Evolutionary conservation across 139 green algal species (phyloP).

Genomic region (Ettlia oleoabundans): DNA sequence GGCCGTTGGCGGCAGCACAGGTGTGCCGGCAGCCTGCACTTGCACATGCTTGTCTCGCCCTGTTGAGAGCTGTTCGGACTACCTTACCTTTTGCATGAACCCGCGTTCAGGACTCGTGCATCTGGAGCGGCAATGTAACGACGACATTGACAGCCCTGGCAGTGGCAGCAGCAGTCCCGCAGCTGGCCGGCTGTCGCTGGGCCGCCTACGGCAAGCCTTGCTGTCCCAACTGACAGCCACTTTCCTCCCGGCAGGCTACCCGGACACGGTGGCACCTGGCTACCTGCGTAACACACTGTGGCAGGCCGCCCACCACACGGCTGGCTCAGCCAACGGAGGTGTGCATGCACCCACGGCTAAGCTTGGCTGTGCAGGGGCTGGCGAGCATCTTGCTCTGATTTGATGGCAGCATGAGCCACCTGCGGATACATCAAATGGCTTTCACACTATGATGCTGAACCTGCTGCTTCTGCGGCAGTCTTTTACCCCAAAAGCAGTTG

Average conservation of each 20-base stretch:
- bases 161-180: background rate
- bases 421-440: background rate
- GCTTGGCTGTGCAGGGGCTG: too few relatives aligned
- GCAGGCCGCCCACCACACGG: conserved; percentile 41
- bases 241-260: conserved; percentile 48
- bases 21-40: background rate
- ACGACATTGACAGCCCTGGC: background rate
- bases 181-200: background rate
- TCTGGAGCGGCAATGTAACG: background rate
- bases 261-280: conserved; percentile 12
- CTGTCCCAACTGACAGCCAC: conserved; percentile 34
- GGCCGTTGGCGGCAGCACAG: background rate
- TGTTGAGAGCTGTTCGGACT: background rate
- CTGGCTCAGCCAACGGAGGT: conserved; percentile 40
- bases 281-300: conserved; percentile 51
- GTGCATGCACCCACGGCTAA: too few relatives aligned
- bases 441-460: background rate
- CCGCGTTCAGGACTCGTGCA: background rate
- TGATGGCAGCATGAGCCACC: background rate
- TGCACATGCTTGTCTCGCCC: background rate
- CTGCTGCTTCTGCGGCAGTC: background rate
- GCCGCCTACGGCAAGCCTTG: background rate
- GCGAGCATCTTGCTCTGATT: background rate
- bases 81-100: background rate
- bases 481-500: too few relatives aligned